Conservation (phyloP, 306 rosid species). For the Biancaea sappan region DNA sequence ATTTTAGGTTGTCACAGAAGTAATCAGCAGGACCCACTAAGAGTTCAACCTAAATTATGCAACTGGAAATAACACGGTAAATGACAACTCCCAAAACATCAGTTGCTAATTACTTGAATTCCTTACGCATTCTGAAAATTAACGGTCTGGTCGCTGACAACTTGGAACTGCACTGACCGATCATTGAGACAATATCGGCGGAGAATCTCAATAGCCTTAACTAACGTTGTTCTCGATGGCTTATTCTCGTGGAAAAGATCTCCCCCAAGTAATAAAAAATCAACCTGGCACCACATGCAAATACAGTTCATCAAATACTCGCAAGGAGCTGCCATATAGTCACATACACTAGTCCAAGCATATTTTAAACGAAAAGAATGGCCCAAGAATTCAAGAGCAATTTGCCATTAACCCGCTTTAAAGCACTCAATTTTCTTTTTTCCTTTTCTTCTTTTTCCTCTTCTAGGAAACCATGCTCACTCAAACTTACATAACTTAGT, state of each 20-base stretch:
- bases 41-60: no score
- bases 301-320: background rate
- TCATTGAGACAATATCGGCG: conserved; percentile 88
- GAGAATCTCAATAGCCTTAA: conserved; percentile 86
- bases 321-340: conserved; percentile 1
- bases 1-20: background rate
- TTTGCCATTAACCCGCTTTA: background rate
- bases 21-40: background rate
- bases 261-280: conserved; percentile 81
- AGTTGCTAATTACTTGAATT: conserved; percentile 5
- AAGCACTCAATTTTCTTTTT: background rate
- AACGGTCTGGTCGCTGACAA: conserved; percentile 94
- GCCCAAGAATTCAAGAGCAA: background rate
- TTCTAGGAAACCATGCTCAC: background rate
- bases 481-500: background rate
- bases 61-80: background rate
- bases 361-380: background rate
- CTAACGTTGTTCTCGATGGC: conserved; percentile 88
- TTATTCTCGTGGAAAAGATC: conserved; percentile 98
- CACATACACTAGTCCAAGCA: background rate
- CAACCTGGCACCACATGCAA: conserved; percentile 31
- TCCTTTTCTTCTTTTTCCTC: background rate
- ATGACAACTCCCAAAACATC: background rate
- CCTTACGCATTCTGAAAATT: conserved; percentile 75
- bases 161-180: conserved; percentile 85